phyloP scores from a whole-genome alignment of 139 green algal genomes.

The Chlamydomonas sp. region DNA sequence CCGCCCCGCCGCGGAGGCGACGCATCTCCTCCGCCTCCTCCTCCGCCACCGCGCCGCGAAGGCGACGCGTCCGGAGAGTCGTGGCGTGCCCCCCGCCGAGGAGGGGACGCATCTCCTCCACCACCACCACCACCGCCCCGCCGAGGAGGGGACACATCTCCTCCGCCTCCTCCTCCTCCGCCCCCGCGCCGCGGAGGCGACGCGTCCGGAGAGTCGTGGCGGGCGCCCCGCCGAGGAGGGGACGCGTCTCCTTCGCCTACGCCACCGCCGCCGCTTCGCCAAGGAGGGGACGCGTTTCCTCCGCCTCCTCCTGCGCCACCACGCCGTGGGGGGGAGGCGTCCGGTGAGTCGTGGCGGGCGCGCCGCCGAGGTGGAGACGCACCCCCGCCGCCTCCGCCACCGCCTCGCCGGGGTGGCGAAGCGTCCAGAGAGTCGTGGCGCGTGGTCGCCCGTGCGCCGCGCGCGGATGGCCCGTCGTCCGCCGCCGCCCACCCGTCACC shows the following conservation, averaged over 20 bases:
- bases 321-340: constrained; percentile 28
- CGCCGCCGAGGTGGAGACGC: background rate
- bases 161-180: constrained; percentile 19
- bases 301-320: constrained; percentile 9
- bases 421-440: constrained; percentile 27
- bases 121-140: constrained; percentile 6
- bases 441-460: background rate
- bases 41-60: background rate
- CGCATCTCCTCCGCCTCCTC: constrained; percentile 20
- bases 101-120: constrained; percentile 31
- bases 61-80: constrained; percentile 32
- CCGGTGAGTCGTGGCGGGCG: constrained; percentile 27
- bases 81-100: constrained; percentile 17
- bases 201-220: constrained; percentile 27
- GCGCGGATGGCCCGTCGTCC: too few species aligned
- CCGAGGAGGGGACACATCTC: constrained; percentile 32
- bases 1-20: constrained; percentile 12
- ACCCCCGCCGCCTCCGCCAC: constrained; percentile 19
- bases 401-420: constrained; percentile 26
- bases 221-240: background rate
- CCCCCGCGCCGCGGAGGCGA: constrained; percentile 28
- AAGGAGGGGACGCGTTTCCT: constrained; percentile 14
- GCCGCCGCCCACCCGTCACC: too few species aligned
- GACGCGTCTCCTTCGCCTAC: background rate
- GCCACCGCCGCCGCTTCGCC: too few species aligned